phyloP scores from a whole-genome alignment of 140 eudicot species.

The Oenanthe javanica region DNA sequence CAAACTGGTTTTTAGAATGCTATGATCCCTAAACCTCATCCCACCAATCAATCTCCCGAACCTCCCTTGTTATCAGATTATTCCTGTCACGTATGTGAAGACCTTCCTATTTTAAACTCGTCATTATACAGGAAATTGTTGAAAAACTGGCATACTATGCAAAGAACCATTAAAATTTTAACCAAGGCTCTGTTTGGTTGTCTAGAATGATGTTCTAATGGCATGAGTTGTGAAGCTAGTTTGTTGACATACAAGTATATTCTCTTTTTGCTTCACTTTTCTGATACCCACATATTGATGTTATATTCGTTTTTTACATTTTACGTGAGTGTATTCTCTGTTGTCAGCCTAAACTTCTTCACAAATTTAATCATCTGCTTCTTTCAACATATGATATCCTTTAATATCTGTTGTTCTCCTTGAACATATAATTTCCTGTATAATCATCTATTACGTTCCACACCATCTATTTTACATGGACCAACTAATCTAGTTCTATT shows the following conservation, averaged over 20 bases:
- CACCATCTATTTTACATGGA: neutral
- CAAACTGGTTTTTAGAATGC: neutral
- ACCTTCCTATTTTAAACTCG: neutral
- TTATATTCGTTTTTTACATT: neutral
- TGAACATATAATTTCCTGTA: too few relatives aligned
- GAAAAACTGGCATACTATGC: neutral
- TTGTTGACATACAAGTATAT: neutral
- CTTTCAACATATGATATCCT: neutral
- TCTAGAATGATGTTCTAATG: neutral
- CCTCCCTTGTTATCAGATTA: neutral
- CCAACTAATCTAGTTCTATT: neutral
- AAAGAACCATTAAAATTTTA: too few relatives aligned
- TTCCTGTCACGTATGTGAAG: neutral
- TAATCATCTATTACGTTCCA: neutral
- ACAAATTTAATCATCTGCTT: neutral
- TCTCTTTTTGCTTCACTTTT: neutral
- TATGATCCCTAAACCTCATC: neutral
- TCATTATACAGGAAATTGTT: too few relatives aligned
- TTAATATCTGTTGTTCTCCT: neutral
- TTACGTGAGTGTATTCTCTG: neutral
- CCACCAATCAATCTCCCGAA: neutral
- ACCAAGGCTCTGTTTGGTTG: neutral
- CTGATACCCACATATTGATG: neutral
- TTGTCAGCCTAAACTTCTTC: neutral
- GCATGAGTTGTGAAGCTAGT: neutral